Evolutionary conservation across 768 basidiomycete species (phyloP), one percentile per base, ranked within the genome.

Genomic region (Amanita molliuscula): DNA sequence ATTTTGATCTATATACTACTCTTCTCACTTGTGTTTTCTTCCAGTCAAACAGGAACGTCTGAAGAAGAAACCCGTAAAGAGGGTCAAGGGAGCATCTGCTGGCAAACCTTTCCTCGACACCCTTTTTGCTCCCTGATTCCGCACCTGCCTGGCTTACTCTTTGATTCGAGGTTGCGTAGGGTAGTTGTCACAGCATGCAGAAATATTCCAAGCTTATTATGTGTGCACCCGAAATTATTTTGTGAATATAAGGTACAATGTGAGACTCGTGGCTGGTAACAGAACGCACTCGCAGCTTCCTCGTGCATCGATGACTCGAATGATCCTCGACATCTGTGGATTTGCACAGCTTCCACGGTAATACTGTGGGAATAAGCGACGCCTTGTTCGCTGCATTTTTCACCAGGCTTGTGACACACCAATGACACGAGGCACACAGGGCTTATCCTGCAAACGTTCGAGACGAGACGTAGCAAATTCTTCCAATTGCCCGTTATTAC

Each of bases 71-170:
- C 71, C 62, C 54, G 73, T 73, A 58, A 77, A 78, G 76, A 82
- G 83, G 73, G 66, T 76, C 64, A 83, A 83, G 68, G 68, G 71
- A 49, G 68, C 68, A 53, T 71, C 81, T 53, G 82, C 91, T 53
- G 82, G 85, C 63, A 81, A 89, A 69, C 76, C 78, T 43, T 95
- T 95, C 89, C 74, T 91, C 65, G 73, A 74, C 52, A 88, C 76
- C 55, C 78, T 97, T 62, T 82, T 88, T 58, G 85, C 93, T 66
- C 84, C 90, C 65, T 96, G 73, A 87, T 31, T 18, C 20, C 23
- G 41, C 23, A 33, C 13, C 11, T 7, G 33, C 25, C 10, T 16
- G 7, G 10, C 23, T 11, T 38, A 10, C 6, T 6, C 28, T 48
- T 36, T 38, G 31, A 18, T 26, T 29, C 9, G 18, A 47, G n/a